These are phyloP conservation scores for Pseudogymnoascus sp. DNA, from an alignment of 2,329 filamentous ascomycete species.

Conservation along the genomic window DNA sequence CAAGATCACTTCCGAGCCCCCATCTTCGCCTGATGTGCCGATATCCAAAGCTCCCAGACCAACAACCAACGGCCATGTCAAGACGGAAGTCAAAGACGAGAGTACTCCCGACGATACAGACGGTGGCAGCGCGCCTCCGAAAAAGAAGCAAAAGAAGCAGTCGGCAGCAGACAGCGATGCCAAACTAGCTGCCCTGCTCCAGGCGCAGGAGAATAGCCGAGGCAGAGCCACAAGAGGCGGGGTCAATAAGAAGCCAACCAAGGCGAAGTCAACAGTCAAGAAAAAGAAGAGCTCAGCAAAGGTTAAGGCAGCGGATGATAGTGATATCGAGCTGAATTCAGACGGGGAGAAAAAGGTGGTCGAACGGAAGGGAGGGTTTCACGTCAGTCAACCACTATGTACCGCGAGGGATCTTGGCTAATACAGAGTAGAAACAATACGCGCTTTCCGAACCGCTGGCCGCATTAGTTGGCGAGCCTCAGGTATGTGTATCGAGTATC, in stretches of 20 bases:
- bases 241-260: slow-evolving; percentile 47
- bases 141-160: slow-evolving; percentile 59
- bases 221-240: slow-evolving; percentile 69
- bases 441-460: slow-evolving; percentile 62
- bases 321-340: slow-evolving; percentile 58
- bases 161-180: slow-evolving; percentile 67
- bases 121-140: slow-evolving; percentile 35
- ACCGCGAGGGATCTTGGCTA: neutral
- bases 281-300: slow-evolving; percentile 70
- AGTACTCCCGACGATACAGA: slow-evolving; percentile 13
- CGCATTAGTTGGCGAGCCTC: slow-evolving; percentile 60
- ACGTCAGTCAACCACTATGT: slow-evolving; percentile 44
- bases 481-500: slow-evolving; percentile 38
- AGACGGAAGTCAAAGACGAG: slow-evolving; percentile 19
- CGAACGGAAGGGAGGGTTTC: slow-evolving; percentile 80
- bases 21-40: neutral
- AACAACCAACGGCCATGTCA: slow-evolving; percentile 19
- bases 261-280: slow-evolving; percentile 52
- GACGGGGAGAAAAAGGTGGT: slow-evolving; percentile 56
- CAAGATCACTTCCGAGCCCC: slow-evolving; percentile 29
- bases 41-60: slow-evolving; percentile 11
- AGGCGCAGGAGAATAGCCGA: slow-evolving; percentile 80
- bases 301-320: slow-evolving; percentile 71
- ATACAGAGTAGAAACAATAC: slow-evolving; percentile 53
- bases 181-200: slow-evolving; percentile 74